Base-by-base conservation (phyloP, 495 filamentous ascomycete genomes). In the Lasiosphaeria miniovina region DNA sequence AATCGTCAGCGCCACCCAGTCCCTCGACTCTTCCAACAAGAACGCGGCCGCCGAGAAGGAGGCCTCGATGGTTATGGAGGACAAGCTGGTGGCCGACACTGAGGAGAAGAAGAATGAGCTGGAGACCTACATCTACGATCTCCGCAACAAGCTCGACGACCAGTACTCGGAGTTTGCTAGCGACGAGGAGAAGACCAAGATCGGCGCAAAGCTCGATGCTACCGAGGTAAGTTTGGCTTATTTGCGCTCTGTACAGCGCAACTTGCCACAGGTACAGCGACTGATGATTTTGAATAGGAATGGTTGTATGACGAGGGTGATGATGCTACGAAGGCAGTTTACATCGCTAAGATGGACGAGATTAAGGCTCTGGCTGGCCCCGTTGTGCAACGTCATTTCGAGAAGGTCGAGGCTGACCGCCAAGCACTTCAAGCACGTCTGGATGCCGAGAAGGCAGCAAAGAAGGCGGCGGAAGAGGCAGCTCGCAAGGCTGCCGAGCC, bases 71-170 rank as follows among this genome's bases (percentile, higher is more conserved):
- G 82, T 91, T 70, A 93, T 94, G 87, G 91, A 98, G 73, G 94
- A 99, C 79, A 99, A 98, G 82, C 85, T 97, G 41, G 93, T 99
- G 46, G 91, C 91, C 57, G 95, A 98, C 74, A 99, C 94, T 31
- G 94, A 98, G 71, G 91, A 98, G 80, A 95, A 94, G 84, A 98
- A 98, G 90, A 99, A 99, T 80, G 94, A 97, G 74, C 88, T 99
- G 45, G 94, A 99, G 81, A 86, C 89, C 41, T 93, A 86, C 75
- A 97, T 98, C 80, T 99, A 99, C 76, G 90, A 96, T 66, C 81
- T 95, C 68, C 87, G 93, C 62, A 90, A 91, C 78, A 96, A 96
- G 84, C 82, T 97, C 52, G 90, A 96, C 66, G 91, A 92, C 62
- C 83, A 89, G 64, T 97, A 94, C 75, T 79, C 91, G 57, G 87